Conservation (phyloP, 768 basidiomycete genomes). For the Cystobasidium tubakii region DNA sequence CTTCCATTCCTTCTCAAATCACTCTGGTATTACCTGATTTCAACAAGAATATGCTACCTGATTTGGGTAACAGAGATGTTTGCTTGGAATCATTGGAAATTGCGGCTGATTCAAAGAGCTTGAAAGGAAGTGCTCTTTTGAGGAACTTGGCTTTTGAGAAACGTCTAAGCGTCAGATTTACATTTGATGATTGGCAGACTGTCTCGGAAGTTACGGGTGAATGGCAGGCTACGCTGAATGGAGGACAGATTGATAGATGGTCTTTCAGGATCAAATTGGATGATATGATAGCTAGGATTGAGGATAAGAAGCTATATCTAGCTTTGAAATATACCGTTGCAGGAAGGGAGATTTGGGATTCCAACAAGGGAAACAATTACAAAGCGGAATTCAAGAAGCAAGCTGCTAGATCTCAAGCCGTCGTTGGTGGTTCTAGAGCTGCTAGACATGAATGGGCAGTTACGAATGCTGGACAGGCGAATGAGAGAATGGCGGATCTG, state of each 20-base stretch:
- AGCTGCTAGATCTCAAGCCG: conserved; percentile 9
- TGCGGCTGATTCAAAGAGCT: conserved; percentile 52
- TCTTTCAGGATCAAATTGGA: conserved; percentile 66
- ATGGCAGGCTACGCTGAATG: conserved; percentile 54
- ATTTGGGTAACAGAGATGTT: conserved; percentile 44
- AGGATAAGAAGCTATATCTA: conserved; percentile 73
- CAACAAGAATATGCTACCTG: conserved; percentile 42
- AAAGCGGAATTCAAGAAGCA: conserved; percentile 60
- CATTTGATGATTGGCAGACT: conserved; percentile 91
- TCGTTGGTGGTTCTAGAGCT: background rate
- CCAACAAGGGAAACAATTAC: conserved; percentile 74
- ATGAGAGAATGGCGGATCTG: conserved; percentile 59
- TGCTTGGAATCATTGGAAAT: conserved; percentile 52
- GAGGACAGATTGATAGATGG: conserved; percentile 63
- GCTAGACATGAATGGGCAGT: conserved; percentile 47
- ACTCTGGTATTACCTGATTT: conserved; percentile 66
- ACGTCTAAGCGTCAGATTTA: conserved; percentile 80
- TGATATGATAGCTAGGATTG: conserved; percentile 68
- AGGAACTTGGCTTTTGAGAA: conserved; percentile 83
- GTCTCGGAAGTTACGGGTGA: conserved; percentile 83
- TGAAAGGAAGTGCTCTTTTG: conserved; percentile 71
- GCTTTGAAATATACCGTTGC: conserved; percentile 62
- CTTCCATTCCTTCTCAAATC: conserved; percentile 48
- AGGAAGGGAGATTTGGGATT: conserved; percentile 85
- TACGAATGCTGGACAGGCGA: conserved; percentile 51